These are phyloP conservation scores for Hericium rajendrae DNA, from an alignment of 768 basidiomycete genomes.

Conservation along the genomic window DNA sequence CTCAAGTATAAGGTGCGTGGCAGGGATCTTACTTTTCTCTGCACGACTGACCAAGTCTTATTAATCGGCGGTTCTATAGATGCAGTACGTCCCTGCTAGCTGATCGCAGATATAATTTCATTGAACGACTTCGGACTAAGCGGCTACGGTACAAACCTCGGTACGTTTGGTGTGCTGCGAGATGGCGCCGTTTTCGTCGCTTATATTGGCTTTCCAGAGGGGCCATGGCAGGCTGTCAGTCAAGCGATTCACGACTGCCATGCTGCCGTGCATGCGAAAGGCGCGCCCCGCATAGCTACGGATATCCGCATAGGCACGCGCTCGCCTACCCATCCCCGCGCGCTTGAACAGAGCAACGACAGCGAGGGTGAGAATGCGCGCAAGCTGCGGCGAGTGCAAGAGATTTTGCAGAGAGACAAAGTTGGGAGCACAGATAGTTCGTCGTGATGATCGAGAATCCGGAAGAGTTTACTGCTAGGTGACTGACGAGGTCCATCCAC, in stretches of 20 bases:
- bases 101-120: not conserved
- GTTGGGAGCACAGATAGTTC: not conserved
- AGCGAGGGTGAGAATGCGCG: slow-evolving; percentile 61
- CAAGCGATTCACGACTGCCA: slow-evolving; percentile 90
- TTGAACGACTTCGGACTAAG: slow-evolving; percentile 26
- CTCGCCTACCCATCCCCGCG: slow-evolving; percentile 17
- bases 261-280: slow-evolving; percentile 70
- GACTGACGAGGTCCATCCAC: too few species aligned
- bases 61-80: slow-evolving; percentile 26
- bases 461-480: too few species aligned
- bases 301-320: slow-evolving; percentile 95
- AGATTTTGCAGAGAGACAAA: slow-evolving; percentile 46
- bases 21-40: not conserved
- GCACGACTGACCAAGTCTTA: not conserved
- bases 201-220: slow-evolving; percentile 34
- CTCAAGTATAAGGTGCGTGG: slow-evolving; percentile 66
- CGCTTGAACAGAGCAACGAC: slow-evolving; percentile 49
- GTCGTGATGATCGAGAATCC: too few species aligned
- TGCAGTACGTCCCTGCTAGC: slow-evolving; percentile 40
- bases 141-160: slow-evolving; percentile 89
- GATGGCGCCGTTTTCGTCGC: too few species aligned
- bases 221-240: slow-evolving; percentile 78
- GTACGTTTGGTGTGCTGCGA: slow-evolving; percentile 23
- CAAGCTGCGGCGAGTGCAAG: slow-evolving; percentile 76
- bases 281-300: slow-evolving; percentile 71